Percentiles rank a stretch among this genome's conserved stretches.
phyloP scores from a whole-genome alignment of 2,329 filamentous ascomycete species.

The Trematosphaeria pertusa region DNA sequence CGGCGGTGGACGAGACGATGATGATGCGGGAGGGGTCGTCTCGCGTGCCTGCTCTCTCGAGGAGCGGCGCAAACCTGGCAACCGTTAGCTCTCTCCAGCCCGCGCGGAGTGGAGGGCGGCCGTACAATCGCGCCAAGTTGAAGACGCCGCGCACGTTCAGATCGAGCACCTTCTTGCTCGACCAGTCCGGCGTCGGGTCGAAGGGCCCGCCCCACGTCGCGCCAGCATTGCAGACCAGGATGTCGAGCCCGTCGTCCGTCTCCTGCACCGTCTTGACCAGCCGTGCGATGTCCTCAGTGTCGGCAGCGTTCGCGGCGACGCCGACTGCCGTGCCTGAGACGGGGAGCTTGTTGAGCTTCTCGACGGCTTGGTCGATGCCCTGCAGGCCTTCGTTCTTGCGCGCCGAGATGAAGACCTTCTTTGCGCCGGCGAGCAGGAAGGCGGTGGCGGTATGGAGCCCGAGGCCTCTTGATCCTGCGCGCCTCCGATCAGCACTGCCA shows the following conservation, averaged over 20 bases:
- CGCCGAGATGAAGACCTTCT: slow-evolving; percentile 48
- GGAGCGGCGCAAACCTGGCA: slow-evolving; percentile 44
- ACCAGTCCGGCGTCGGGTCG: slow-evolving; percentile 45
- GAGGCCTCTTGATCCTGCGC: slow-evolving; percentile 48
- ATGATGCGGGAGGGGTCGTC: slow-evolving; percentile 47
- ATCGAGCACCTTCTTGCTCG: slow-evolving; percentile 47
- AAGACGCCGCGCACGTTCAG: slow-evolving; percentile 51
- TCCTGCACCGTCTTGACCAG: slow-evolving; percentile 42
- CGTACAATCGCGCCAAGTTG: slow-evolving; percentile 46
- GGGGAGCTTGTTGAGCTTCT: slow-evolving; percentile 47
- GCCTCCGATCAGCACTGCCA: slow-evolving; percentile 4
- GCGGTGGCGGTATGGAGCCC: slow-evolving; percentile 49
- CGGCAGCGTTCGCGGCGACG: slow-evolving; percentile 47
- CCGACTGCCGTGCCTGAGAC: slow-evolving; percentile 43
- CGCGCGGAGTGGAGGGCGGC: slow-evolving; percentile 2
- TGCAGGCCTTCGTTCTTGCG: slow-evolving; percentile 47
- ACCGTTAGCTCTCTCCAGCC: neutral
- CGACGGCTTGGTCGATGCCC: slow-evolving; percentile 48
- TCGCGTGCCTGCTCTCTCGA: slow-evolving; percentile 39
- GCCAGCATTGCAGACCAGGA: slow-evolving; percentile 50
- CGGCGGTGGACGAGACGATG: slow-evolving; percentile 45
- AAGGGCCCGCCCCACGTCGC: slow-evolving; percentile 49
- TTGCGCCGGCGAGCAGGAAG: slow-evolving; percentile 50
- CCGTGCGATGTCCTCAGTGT: slow-evolving; percentile 44
- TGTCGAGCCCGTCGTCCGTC: slow-evolving; percentile 42